Evolutionary conservation across 73 alveolate genomes (phyloP).

Genomic region (Effrenium voratum): DNA sequence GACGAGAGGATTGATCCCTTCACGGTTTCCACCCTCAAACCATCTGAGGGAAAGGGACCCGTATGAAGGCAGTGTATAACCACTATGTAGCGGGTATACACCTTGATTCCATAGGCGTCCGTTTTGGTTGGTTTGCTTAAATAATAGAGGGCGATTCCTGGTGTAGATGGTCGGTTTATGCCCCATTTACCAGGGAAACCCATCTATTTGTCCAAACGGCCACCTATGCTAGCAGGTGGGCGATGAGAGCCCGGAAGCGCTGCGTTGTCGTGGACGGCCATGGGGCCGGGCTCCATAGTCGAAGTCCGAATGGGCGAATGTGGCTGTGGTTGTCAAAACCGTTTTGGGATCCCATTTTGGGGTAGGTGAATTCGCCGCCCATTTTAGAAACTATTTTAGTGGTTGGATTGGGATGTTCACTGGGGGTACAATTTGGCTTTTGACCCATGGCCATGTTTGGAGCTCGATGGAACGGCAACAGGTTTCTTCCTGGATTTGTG

Average conservation of each 20-base stretch:
- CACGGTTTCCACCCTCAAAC: too few relatives aligned
- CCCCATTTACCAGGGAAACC: background rate
- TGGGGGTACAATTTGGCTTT: background rate
- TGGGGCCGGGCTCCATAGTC: constrained; percentile 9
- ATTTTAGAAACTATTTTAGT: too few relatives aligned
- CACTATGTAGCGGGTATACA: background rate
- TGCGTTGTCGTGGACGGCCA: constrained; percentile 51
- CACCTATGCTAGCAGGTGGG: background rate
- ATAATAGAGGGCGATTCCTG: too few relatives aligned
- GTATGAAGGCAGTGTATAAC: background rate
- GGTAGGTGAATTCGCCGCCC: too few relatives aligned
- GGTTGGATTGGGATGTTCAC: background rate
- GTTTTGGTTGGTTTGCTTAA: too few relatives aligned
- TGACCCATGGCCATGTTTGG: background rate
- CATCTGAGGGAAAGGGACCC: too few relatives aligned
- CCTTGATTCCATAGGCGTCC: background rate
- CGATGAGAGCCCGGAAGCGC: background rate
- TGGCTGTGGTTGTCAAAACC: background rate
- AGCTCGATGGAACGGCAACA: background rate
- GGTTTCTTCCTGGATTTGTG: too few relatives aligned
- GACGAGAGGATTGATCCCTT: too few relatives aligned
- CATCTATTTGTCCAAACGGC: background rate
- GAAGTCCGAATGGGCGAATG: background rate
- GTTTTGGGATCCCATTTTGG: background rate
- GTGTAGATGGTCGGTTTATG: background rate